Base-by-base conservation (phyloP, 371 early-diverging fungal species). In the Zopfochytrium polystomum region DNA sequence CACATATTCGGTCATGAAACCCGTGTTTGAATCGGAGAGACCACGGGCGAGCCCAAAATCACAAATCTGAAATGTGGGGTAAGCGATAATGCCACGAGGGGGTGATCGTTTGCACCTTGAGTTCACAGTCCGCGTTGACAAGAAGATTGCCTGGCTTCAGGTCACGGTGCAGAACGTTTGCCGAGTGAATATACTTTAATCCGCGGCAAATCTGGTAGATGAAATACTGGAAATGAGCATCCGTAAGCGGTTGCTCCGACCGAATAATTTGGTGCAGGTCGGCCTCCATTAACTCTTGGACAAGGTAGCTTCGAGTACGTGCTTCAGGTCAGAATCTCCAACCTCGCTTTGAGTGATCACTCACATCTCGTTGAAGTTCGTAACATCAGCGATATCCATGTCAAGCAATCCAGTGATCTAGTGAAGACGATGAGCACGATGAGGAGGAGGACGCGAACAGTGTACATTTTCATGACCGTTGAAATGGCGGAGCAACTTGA, bases 251-350 rank as follows among this genome's bases (percentile, higher is more conserved):
- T 75, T 98, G 98, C 61, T 90, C 93, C 7, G 95, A 94, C 31
- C 91, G 87, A 69, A 98, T 96, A 64, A 98, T 95, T 65, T 94
- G 96, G 76, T 97, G 96, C 58, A 98, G 81, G 75, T 97, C 98
- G 38, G 99, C 96, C 71, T 98, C 99, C 99, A 98, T 98, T 50
- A 98, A 76, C 32, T 82, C 83, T 58, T 73, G 74, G n/a, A 76
- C 73, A 38, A 78, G 58, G 52, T 68, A 76, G 38, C 73, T 79
- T 35, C 4, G 38, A 52, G 22, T 20, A 38, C 2, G 29, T 27
- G 18, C 34, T 6, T 54, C 38, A 38, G n/a, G n/a, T n/a, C n/a
- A n/a, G n/a, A n/a, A n/a, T n/a, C n/a, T n/a, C n/a, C n/a, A n/a
- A n/a, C n/a, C n/a, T n/a, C n/a, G 9, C n/a, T 9, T n/a, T 11